Evolutionary conservation across 2,329 filamentous ascomycete genomes (phyloP).

Genomic region (Ascochyta pisi): DNA sequence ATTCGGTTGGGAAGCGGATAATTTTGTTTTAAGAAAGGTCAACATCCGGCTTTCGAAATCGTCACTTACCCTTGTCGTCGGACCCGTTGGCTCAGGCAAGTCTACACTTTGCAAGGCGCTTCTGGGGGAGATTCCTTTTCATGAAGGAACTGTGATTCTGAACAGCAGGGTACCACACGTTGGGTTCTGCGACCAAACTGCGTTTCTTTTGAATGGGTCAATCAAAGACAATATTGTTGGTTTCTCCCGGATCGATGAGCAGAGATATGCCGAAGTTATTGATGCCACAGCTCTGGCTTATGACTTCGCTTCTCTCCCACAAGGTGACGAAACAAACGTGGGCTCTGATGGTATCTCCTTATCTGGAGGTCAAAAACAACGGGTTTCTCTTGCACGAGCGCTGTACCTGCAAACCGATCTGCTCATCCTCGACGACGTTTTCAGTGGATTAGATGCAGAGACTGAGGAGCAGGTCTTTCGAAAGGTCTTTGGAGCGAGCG

Average conservation of each 20-base stretch:
- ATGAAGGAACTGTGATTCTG: conserved; percentile 27
- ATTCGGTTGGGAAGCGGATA: conserved; percentile 37
- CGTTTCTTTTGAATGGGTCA: conserved; percentile 24
- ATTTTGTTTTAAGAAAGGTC: conserved; percentile 24
- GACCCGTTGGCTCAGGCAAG: conserved; percentile 43
- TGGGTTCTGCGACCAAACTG: conserved; percentile 53
- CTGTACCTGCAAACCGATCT: conserved; percentile 54
- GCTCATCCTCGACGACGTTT: conserved; percentile 57
- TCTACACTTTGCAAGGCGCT: conserved; percentile 45
- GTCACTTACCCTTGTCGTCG: conserved; percentile 37
- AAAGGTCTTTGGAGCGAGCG: conserved; percentile 50
- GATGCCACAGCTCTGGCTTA: conserved; percentile 4
- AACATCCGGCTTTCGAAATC: conserved; percentile 20
- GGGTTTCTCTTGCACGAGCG: conserved; percentile 58
- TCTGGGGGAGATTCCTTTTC: conserved; percentile 44
- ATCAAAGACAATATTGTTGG: conserved; percentile 24
- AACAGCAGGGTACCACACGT: conserved; percentile 9
- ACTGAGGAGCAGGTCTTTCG: conserved; percentile 57
- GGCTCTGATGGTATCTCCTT: conserved; percentile 57
- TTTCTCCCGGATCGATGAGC: conserved; percentile 9
- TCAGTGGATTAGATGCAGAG: conserved; percentile 56
- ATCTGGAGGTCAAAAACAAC: conserved; percentile 59
- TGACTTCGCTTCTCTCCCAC: conserved; percentile 14
- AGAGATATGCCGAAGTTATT: conserved; percentile 25
- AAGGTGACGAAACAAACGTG: conserved; percentile 49